These are phyloP conservation scores for Anaeromyces robustus DNA, from an alignment of 192 early-diverging fungal genomes.

Conservation along the genomic window DNA sequence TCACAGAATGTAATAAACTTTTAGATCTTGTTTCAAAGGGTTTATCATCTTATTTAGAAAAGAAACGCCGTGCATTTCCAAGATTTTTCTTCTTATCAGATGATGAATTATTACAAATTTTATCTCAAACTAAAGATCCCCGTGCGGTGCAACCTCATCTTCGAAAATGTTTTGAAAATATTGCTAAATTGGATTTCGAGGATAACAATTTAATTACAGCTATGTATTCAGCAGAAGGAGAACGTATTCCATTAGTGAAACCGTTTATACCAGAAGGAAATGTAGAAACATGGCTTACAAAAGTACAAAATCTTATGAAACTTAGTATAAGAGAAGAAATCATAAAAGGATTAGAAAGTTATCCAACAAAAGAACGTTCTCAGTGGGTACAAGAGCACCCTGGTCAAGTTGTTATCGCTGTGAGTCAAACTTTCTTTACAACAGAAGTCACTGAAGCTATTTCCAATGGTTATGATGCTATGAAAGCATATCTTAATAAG, in stretches of 20 bases:
- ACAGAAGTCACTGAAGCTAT: constrained; percentile 39
- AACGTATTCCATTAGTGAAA: constrained; percentile 25
- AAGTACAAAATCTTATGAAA: constrained; percentile 38
- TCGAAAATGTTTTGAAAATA: constrained; percentile 45
- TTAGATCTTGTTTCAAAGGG: constrained; percentile 41
- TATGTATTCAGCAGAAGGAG: constrained; percentile 42
- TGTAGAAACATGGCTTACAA: constrained; percentile 38
- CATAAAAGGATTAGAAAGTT: constrained; percentile 24
- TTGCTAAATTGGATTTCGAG: constrained; percentile 32
- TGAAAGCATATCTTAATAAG: constrained; percentile 18
- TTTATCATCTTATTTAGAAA: constrained; percentile 38
- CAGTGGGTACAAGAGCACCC: constrained; percentile 42
- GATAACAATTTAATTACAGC: constrained; percentile 26
- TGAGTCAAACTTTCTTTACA: constrained; percentile 38
- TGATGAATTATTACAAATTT: constrained; percentile 43
- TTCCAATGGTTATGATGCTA: constrained; percentile 16
- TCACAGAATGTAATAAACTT: constrained; percentile 41
- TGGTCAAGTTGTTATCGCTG: constrained; percentile 34
- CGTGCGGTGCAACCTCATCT: constrained; percentile 43
- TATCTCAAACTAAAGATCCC: constrained; percentile 46
- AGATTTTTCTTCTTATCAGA: constrained; percentile 46
- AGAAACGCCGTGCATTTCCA: constrained; percentile 35
- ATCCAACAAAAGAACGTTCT: constrained; percentile 21
- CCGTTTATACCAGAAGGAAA: constrained; percentile 43
- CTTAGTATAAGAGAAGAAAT: constrained; percentile 37